Percentiles rank a stretch among this genome's conserved stretches.
Evolutionary conservation across 306 rosid genomes (phyloP).

Genomic region (Cucurbita pepo): DNA sequence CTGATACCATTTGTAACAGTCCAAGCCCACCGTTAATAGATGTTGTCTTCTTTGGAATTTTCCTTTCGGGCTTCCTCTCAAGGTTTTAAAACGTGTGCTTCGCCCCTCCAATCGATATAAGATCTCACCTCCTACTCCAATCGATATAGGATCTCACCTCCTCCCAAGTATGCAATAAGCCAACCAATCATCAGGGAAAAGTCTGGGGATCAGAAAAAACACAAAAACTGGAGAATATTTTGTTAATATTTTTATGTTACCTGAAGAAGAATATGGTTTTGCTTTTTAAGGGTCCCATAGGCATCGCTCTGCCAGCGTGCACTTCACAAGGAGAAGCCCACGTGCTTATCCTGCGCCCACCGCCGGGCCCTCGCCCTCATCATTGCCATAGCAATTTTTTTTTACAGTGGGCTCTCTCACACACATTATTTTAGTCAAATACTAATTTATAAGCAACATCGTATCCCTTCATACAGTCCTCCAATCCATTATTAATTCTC

Average conservation of each 20-base stretch:
- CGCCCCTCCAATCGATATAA: no score
- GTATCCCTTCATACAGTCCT: slow-evolving; percentile 14
- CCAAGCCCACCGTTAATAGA: no score
- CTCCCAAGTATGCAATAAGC: neutral
- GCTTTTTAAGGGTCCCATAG: slow-evolving; percentile 7
- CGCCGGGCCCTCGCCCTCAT: slow-evolving; percentile 32
- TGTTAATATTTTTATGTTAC: neutral
- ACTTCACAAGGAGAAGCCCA: slow-evolving; percentile 52
- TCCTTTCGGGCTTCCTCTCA: rapidly evolving
- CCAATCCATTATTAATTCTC: slow-evolving; percentile 2
- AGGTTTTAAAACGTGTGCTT: no score
- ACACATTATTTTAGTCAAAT: slow-evolving; percentile 46
- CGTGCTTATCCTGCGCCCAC: slow-evolving; percentile 92
- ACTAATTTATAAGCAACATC: slow-evolving; percentile 28
- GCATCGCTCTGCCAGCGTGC: slow-evolving; percentile 58
- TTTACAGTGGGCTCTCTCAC: slow-evolving; percentile 1
- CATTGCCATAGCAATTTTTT: slow-evolving; percentile 42
- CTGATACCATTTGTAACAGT: no score
- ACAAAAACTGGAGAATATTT: slow-evolving; percentile 9
- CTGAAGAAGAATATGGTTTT: slow-evolving; percentile 12
- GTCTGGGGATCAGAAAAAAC: neutral
- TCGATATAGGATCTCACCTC: neutral
- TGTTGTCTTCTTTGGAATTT: no score
- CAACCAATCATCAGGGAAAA: neutral
- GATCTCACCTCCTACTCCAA: neutral